A percentile compares a stretch with the other conserved stretches of the same genome.
phyloP scores from a whole-genome alignment of 345 rosid genomes.

The Rhodamnia argentea region DNA sequence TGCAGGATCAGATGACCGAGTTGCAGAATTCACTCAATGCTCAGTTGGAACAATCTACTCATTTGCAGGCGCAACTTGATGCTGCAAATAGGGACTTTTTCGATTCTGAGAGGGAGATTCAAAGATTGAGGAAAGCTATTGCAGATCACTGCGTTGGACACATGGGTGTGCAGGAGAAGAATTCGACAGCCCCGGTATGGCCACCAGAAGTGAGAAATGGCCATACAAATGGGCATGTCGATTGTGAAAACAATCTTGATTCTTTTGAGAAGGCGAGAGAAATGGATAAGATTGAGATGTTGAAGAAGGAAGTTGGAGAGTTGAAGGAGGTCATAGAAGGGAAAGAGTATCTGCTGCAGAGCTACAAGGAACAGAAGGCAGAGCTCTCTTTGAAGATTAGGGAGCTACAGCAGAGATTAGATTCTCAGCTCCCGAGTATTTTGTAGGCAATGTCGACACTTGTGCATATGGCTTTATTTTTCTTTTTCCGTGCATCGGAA shows the following conservation, averaged over 20 bases:
- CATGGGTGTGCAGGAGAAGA: constrained; percentile 18
- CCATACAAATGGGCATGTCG: constrained; percentile 43
- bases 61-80: constrained; percentile 70
- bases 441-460: constrained; percentile 60
- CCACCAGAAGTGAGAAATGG: constrained; percentile 38
- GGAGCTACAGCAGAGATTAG: constrained; percentile 84
- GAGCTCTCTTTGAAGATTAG: constrained; percentile 72
- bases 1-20: constrained; percentile 87
- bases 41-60: constrained; percentile 56
- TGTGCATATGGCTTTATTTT: constrained; percentile 37
- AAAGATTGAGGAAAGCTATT: constrained; percentile 77
- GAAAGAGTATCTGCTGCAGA: constrained; percentile 67
- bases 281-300: constrained; percentile 51
- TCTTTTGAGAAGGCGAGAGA: constrained; percentile 37
- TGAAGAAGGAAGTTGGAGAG: constrained; percentile 77
- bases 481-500: background rate
- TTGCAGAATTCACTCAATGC: constrained; percentile 55
- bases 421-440: constrained; percentile 76
- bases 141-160: constrained; percentile 66
- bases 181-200: constrained; percentile 27
- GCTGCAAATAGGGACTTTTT: constrained; percentile 62
- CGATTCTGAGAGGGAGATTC: constrained; percentile 77
- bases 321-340: constrained; percentile 88
- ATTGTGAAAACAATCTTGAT: constrained; percentile 30
- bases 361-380: constrained; percentile 78